A percentile compares a stretch with the other conserved stretches of the same genome.
Conservation (phyloP, 306 rosid species). For the Ormosia emarginata region DNA sequence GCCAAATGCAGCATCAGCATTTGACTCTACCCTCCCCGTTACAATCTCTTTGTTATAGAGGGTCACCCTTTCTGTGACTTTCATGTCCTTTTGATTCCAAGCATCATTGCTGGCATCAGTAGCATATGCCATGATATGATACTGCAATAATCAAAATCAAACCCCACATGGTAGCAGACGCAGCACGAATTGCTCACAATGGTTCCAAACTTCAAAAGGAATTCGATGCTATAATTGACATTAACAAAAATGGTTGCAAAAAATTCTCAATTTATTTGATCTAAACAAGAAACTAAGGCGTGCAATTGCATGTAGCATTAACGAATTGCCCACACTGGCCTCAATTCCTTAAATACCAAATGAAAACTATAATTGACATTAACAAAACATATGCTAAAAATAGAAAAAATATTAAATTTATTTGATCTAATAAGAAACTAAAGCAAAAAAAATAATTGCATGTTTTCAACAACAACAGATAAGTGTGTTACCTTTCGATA, state of each 20-base stretch:
- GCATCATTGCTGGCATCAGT: slow-evolving; percentile 13
- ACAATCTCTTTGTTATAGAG: neutral
- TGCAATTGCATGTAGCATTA: neutral
- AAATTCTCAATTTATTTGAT: neutral
- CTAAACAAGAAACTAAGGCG: neutral
- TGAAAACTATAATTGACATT: neutral
- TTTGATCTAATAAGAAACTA: neutral
- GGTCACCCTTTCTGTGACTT: neutral
- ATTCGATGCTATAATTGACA: neutral
- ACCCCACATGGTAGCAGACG: slow-evolving; percentile 21
- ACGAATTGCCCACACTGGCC: neutral
- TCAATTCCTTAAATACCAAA: neutral
- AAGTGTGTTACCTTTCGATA: slow-evolving; percentile 67
- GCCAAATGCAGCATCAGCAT: neutral
- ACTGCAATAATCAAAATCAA: slow-evolving; percentile 8
- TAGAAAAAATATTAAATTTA: neutral
- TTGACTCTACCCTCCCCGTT: neutral
- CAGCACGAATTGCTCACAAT: neutral
- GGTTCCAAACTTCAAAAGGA: neutral
- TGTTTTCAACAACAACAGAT: neutral
- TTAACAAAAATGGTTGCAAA: no score
- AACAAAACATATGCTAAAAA: neutral
- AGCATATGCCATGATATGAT: slow-evolving; percentile 23
- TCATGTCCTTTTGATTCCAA: slow-evolving; percentile 20
- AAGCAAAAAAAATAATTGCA: neutral